phyloP scores from a whole-genome alignment of 495 filamentous ascomycete species.

The Xylaria acuta region DNA sequence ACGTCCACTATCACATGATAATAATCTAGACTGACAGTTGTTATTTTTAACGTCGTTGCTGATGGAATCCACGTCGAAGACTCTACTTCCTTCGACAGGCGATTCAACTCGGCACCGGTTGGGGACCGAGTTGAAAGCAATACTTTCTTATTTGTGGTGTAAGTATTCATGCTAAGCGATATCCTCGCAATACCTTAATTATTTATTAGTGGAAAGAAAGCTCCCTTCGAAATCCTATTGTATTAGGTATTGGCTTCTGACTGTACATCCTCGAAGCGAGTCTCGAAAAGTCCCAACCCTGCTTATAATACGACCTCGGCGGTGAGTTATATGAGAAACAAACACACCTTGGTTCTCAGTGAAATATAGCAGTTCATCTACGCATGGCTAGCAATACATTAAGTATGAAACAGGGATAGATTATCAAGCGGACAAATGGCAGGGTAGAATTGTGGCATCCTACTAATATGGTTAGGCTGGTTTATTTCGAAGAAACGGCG shows the following conservation, averaged over 20 bases:
- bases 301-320: background rate
- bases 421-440: background rate
- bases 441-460: background rate
- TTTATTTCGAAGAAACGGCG: background rate
- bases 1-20: background rate
- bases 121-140: background rate
- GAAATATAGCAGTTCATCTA: background rate
- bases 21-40: background rate
- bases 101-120: background rate
- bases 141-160: background rate
- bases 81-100: background rate
- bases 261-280: background rate
- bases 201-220: background rate
- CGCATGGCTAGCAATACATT: background rate
- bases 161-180: background rate
- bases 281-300: background rate
- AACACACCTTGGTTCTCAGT: background rate
- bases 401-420: background rate
- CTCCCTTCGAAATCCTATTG: background rate
- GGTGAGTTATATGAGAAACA: background rate
- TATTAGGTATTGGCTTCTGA: background rate
- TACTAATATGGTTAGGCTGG: background rate
- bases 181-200: background rate
- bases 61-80: background rate
- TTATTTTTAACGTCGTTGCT: background rate